These are phyloP conservation scores for Aegilops tauschii DNA, from an alignment of 176 grass and related monocot species.

Conservation along the genomic window DNA sequence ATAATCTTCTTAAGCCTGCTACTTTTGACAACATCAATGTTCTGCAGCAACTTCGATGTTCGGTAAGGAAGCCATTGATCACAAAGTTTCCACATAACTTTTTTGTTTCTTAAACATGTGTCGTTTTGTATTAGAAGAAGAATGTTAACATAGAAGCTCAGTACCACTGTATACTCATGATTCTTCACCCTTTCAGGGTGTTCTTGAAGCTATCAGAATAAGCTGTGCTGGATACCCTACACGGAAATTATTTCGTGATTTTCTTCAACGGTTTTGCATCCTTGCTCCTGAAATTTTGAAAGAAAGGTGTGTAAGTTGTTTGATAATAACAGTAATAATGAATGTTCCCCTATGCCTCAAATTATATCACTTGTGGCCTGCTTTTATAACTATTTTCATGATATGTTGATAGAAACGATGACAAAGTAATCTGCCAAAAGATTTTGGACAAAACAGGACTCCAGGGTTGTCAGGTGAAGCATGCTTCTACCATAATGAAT, in stretches of 20 bases:
- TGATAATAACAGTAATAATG: background rate
- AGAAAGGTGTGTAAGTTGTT: constrained; percentile 49
- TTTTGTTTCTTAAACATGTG: background rate
- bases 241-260: constrained; percentile 84
- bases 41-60: constrained; percentile 89
- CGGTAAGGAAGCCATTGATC: constrained; percentile 49
- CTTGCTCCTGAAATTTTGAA: constrained; percentile 75
- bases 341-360: background rate
- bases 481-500: constrained; percentile 23
- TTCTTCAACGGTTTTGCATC: constrained; percentile 73
- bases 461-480: constrained; percentile 71
- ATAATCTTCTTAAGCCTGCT: constrained; percentile 84
- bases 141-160: background rate
- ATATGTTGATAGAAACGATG: constrained; percentile 56
- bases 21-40: constrained; percentile 81
- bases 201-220: constrained; percentile 97
- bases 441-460: constrained; percentile 82
- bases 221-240: constrained; percentile 98
- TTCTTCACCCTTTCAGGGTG: constrained; percentile 62
- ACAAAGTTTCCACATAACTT: background rate
- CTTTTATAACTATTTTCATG: constrained; percentile 29
- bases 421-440: constrained; percentile 75
- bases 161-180: background rate
- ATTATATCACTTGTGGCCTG: background rate
- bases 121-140: background rate